phyloP scores from a whole-genome alignment of 495 filamentous ascomycete genomes.

The Patellaria atrata region DNA sequence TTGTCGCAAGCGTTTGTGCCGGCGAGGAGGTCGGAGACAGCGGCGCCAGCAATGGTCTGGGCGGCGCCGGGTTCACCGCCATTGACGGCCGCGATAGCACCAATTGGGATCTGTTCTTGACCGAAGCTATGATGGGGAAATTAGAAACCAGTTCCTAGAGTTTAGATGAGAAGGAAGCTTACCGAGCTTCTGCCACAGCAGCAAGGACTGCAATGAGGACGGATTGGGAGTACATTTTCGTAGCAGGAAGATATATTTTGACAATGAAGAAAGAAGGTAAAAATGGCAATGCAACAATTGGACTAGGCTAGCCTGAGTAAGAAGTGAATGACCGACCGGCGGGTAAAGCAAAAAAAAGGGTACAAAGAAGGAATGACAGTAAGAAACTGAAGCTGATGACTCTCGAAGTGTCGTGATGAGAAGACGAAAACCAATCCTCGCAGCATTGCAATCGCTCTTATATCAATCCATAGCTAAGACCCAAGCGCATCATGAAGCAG shows the following conservation, averaged over 20 bases:
- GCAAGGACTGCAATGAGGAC: slow-evolving; percentile 28
- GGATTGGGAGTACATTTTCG: slow-evolving; percentile 35
- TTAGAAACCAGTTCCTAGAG: not conserved
- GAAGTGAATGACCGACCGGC: slow-evolving; percentile 29
- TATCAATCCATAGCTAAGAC: too few relatives aligned
- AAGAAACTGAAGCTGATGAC: slow-evolving; percentile 7
- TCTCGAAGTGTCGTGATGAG: too few relatives aligned
- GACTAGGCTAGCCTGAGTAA: too few relatives aligned
- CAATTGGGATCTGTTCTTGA: slow-evolving; percentile 36
- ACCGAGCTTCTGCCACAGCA: slow-evolving; percentile 33
- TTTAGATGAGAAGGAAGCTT: not conserved
- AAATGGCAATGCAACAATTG: too few relatives aligned
- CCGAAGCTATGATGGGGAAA: slow-evolving; percentile 31
- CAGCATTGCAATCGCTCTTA: too few relatives aligned
- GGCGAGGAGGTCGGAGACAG: slow-evolving; percentile 39
- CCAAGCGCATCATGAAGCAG: too few relatives aligned
- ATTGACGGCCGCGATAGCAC: slow-evolving; percentile 30
- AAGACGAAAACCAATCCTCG: too few relatives aligned
- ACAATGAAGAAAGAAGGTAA: too few relatives aligned
- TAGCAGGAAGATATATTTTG: slow-evolving; percentile 18
- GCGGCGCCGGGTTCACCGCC: slow-evolving; percentile 39
- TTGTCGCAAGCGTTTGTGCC: slow-evolving; percentile 45
- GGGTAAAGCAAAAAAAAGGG: slow-evolving; percentile 23
- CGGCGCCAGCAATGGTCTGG: slow-evolving; percentile 37
- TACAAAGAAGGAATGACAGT: slow-evolving; percentile 6